These are phyloP conservation scores for Boletus subcaerulescens DNA, from an alignment of 768 basidiomycete species.

Conservation along the genomic window DNA sequence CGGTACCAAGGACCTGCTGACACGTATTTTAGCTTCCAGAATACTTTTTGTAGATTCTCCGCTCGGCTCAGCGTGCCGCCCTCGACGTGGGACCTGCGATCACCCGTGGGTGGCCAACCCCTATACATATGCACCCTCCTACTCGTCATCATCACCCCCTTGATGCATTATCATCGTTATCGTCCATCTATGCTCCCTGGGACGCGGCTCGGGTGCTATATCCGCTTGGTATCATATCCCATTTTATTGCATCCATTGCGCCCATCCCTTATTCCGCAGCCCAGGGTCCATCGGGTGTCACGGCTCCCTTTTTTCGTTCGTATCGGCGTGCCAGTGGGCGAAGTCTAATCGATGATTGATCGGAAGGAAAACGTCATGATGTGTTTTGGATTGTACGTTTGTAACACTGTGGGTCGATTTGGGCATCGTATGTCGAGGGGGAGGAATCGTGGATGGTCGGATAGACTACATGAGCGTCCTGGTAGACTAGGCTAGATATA, in stretches of 20 bases:
- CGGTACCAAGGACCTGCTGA: background rate
- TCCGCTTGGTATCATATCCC: background rate
- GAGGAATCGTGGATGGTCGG: background rate
- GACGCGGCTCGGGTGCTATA: slow-evolving; percentile 6
- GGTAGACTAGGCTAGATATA: background rate
- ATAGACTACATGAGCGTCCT: background rate
- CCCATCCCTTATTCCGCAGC: background rate
- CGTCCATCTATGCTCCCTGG: background rate
- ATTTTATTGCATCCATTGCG: background rate
- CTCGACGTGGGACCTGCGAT: slow-evolving; percentile 10
- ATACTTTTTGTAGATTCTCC: slow-evolving; percentile 58
- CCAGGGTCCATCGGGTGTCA: background rate
- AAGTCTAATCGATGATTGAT: slow-evolving; percentile 5
- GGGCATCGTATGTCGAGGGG: background rate
- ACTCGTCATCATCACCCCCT: slow-evolving; percentile 2
- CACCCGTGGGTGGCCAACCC: background rate
- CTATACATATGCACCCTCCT: background rate
- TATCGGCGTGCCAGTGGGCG: background rate
- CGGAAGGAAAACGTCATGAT: background rate
- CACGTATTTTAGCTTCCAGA: slow-evolving; percentile 61
- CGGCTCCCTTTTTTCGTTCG: background rate
- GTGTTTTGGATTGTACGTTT: slow-evolving; percentile 5
- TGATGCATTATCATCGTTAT: slow-evolving; percentile 3
- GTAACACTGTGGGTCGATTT: background rate
- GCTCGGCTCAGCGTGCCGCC: background rate